Evolutionary conservation across 257 asterid species (phyloP).

Genomic region (Jacaranda mimosifolia): DNA sequence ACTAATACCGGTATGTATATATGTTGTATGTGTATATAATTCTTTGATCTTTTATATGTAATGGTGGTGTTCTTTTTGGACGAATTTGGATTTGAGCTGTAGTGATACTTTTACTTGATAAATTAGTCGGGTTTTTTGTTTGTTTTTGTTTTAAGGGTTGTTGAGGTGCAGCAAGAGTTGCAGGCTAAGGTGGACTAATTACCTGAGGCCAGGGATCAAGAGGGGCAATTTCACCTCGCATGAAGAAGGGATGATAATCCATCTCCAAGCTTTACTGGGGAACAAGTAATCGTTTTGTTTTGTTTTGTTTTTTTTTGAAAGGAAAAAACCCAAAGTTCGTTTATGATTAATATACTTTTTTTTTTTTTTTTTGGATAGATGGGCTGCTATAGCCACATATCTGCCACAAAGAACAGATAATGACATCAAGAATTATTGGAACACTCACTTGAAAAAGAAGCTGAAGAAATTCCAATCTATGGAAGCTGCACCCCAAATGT

Average conservation of each 20-base stretch:
- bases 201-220: conserved; percentile 94
- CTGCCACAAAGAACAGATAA: conserved; percentile 95
- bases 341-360: neutral
- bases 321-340: neutral
- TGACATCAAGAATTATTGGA: conserved; percentile 97
- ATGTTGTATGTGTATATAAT: neutral
- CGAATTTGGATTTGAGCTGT: no score
- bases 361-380: conserved; percentile 47
- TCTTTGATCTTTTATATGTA: neutral
- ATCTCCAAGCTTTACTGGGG: conserved; percentile 94
- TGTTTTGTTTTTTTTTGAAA: neutral
- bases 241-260: conserved; percentile 97
- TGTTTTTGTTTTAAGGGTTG: conserved; percentile 52
- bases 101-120: neutral
- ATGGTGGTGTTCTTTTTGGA: neutral
- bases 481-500: conserved; percentile 43
- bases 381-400: conserved; percentile 98
- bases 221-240: conserved; percentile 96
- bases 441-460: conserved; percentile 94
- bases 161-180: conserved; percentile 99
- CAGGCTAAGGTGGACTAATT: conserved; percentile 95
- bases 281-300: conserved; percentile 67
- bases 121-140: neutral
- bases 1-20: conserved; percentile 68
- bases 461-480: conserved; percentile 63